Evolutionary conservation across 371 early-diverging fungal genomes (phyloP).

Genomic region (Apophysomyces elegans): DNA sequence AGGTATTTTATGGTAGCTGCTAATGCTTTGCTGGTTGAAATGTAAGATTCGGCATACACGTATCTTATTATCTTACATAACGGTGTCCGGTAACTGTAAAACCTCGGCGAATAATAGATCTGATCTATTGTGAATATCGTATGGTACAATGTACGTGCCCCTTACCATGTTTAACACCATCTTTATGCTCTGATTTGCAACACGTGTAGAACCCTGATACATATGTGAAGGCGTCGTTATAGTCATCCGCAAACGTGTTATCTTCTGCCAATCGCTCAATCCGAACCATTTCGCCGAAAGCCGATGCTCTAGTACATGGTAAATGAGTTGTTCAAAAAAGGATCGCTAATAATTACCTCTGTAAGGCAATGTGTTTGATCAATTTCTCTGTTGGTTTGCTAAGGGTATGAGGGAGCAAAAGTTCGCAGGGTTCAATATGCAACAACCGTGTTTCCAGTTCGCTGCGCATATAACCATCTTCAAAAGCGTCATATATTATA

Average conservation of each 20-base stretch:
- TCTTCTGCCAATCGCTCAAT: slow-evolving; percentile 62
- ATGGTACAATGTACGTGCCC: not conserved
- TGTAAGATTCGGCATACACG: not conserved
- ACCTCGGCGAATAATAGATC: slow-evolving; percentile 25
- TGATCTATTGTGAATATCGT: not conserved
- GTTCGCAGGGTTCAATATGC: slow-evolving; percentile 79
- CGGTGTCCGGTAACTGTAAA: slow-evolving; percentile 33
- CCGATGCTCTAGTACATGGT: slow-evolving; percentile 12
- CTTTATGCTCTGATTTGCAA: slow-evolving; percentile 17
- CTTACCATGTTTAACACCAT: slow-evolving; percentile 13
- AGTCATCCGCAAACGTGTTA: slow-evolving; percentile 41
- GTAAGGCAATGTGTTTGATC: slow-evolving; percentile 42
- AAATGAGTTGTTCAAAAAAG: too few relatives aligned
- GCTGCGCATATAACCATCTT: slow-evolving; percentile 68
- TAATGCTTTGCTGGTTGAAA: slow-evolving; percentile 41
- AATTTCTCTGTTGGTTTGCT: slow-evolving; percentile 60
- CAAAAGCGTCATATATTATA: slow-evolving; percentile 76
- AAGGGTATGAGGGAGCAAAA: slow-evolving; percentile 64
- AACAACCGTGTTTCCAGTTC: slow-evolving; percentile 81
- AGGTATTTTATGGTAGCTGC: slow-evolving; percentile 67
- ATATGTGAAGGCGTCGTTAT: slow-evolving; percentile 51
- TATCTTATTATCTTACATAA: slow-evolving; percentile 33
- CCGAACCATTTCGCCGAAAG: slow-evolving; percentile 47
- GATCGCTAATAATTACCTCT: slow-evolving; percentile 15
- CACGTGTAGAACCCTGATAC: slow-evolving; percentile 60